Conservation (phyloP, 2,329 filamentous ascomycete genomes). For the Exophiala xenobiotica region DNA sequence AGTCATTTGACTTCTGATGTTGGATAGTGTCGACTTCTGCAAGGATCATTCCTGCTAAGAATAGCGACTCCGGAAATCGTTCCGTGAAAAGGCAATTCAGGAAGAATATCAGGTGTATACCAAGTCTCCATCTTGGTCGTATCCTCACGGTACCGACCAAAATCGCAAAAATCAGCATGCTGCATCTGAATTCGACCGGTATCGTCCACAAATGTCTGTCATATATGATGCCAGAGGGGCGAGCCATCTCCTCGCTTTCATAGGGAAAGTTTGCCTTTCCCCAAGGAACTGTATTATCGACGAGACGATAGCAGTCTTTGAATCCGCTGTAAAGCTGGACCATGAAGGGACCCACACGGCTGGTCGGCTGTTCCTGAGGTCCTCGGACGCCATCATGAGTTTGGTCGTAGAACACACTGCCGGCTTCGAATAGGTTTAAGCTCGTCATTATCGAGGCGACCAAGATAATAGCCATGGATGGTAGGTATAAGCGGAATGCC, state of each 20-base stretch:
- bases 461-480: slow-evolving; percentile 40
- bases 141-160: slow-evolving; percentile 13
- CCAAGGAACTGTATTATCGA: slow-evolving; percentile 16
- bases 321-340: slow-evolving; percentile 10
- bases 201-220: slow-evolving; percentile 48
- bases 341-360: slow-evolving; percentile 30
- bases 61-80: slow-evolving; percentile 10
- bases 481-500: slow-evolving; percentile 44
- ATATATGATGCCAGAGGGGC: slow-evolving; percentile 13
- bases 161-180: slow-evolving; percentile 29
- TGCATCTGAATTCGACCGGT: slow-evolving; percentile 46
- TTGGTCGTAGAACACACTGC: slow-evolving; percentile 3
- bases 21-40: slow-evolving; percentile 18
- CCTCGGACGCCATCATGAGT: slow-evolving; percentile 17
- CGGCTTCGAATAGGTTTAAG: slow-evolving; percentile 30
- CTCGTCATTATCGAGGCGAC: slow-evolving; percentile 42
- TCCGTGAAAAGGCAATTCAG: slow-evolving; percentile 3
- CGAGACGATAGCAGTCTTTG: slow-evolving; percentile 11
- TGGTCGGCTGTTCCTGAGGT: slow-evolving; percentile 37
- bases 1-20: neutral
- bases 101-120: slow-evolving; percentile 2
- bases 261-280: slow-evolving; percentile 13
- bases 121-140: neutral
- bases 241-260: slow-evolving; percentile 8
- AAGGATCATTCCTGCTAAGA: slow-evolving; percentile 19